Evolutionary conservation across 1,284 basidiomycete genomes (phyloP).

Genomic region (Megacollybia platyphylla): DNA sequence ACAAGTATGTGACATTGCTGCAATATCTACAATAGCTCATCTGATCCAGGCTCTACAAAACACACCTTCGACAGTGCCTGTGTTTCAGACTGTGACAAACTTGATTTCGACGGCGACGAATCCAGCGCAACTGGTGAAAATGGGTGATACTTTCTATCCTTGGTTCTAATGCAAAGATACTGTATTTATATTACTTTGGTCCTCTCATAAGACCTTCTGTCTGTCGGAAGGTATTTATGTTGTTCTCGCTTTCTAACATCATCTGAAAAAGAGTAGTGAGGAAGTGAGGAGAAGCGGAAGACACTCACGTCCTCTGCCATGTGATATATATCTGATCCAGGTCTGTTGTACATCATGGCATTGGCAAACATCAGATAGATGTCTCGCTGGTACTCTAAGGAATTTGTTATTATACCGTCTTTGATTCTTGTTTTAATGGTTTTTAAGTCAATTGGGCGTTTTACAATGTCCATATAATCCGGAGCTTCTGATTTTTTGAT

Average conservation of each 20-base stretch:
- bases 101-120: conserved; percentile 72
- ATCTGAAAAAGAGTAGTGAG: conserved; percentile 35
- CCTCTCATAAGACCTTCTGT: conserved; percentile 55
- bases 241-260: conserved; percentile 72
- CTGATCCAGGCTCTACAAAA: conserved; percentile 15
- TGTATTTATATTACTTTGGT: neutral
- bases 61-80: conserved; percentile 31
- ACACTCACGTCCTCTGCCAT: conserved; percentile 79
- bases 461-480: conserved; percentile 84
- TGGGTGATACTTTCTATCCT: conserved; percentile 73
- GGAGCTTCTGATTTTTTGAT: conserved; percentile 82
- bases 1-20: conserved; percentile 33
- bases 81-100: conserved; percentile 75
- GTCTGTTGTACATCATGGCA: conserved; percentile 90
- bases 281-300: conserved; percentile 2
- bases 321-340: conserved; percentile 68
- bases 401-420: conserved; percentile 69
- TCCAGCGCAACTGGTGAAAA: conserved; percentile 64
- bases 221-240: conserved; percentile 67
- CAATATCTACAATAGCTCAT: neutral
- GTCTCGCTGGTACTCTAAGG: conserved; percentile 81
- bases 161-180: conserved; percentile 49
- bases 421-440: conserved; percentile 76
- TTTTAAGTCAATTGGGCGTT: conserved; percentile 86
- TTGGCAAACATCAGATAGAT: conserved; percentile 91